These are phyloP conservation scores for Ambrosia trifida DNA, from an alignment of 129 eudicot species.

Conservation along the genomic window DNA sequence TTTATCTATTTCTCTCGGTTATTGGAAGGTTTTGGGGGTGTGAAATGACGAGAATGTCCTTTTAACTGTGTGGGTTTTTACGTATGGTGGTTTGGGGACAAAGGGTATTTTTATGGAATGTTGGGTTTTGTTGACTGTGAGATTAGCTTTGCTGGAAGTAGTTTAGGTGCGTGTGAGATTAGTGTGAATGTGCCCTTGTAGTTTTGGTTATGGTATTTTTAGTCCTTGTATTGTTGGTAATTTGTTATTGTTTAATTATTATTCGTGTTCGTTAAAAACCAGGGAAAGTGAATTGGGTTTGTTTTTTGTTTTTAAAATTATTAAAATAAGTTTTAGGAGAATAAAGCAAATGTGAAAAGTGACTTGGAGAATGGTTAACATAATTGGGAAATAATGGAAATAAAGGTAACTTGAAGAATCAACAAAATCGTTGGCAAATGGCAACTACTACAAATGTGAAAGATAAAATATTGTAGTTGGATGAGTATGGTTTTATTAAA, in stretches of 20 bases:
- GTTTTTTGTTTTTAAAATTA: too few species aligned
- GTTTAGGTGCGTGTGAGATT: slow-evolving; percentile 1
- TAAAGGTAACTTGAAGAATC: slow-evolving; percentile 4
- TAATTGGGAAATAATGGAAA: neutral
- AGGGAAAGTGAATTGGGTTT: too few species aligned
- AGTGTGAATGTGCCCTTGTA: neutral
- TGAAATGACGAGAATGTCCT: slow-evolving; percentile 13
- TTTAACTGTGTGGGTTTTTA: slow-evolving; percentile 7
- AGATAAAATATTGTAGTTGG: neutral
- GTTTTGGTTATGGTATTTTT: neutral
- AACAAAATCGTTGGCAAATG: neutral
- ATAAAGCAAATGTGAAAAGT: too few species aligned
- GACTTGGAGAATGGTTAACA: neutral
- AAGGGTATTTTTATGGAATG: slow-evolving; percentile 27
- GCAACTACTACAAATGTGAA: neutral
- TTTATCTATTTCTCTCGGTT: slow-evolving; percentile 20
- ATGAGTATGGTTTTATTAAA: neutral
- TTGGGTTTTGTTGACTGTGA: slow-evolving; percentile 27
- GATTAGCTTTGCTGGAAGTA: slow-evolving; percentile 26
- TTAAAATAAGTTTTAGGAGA: too few species aligned
- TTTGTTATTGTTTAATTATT: neutral
- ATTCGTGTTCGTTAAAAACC: too few species aligned
- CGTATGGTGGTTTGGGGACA: neutral
- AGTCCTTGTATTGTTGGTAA: slow-evolving; percentile 12
- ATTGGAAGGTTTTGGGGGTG: slow-evolving; percentile 19